Conservation (phyloP, 768 basidiomycete genomes). For the Chalciporus piperatus region DNA sequence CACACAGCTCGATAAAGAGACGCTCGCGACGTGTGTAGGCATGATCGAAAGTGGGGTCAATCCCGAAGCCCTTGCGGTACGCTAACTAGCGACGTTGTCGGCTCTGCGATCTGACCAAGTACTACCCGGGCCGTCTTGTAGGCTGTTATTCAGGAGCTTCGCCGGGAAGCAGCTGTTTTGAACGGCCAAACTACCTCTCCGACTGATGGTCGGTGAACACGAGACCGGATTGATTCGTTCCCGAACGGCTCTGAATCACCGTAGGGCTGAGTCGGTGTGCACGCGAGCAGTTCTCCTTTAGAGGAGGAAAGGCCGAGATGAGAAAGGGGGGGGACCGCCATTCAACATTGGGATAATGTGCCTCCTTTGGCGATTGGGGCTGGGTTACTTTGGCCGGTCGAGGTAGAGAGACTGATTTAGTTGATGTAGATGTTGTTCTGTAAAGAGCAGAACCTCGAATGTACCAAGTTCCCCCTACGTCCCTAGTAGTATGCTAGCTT, state of each 20-base stretch:
- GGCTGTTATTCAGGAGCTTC: conserved; percentile 84
- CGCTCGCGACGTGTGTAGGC: conserved; percentile 85
- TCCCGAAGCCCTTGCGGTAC: conserved; percentile 86
- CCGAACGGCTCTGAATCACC: not conserved
- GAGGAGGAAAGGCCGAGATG: not conserved
- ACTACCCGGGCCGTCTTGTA: conserved; percentile 26
- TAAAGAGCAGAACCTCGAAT: conserved; percentile 2
- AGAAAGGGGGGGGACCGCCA: no score
- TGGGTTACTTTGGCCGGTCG: conserved; percentile 6
- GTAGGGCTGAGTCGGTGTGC: not conserved
- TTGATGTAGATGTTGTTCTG: conserved; percentile 15
- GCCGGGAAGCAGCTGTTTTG: conserved; percentile 58
- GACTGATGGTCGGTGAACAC: conserved; percentile 26
- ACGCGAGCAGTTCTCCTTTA: no score
- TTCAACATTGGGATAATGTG: conserved; percentile 6
- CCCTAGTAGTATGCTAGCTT: not conserved
- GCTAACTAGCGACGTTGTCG: conserved; percentile 26
- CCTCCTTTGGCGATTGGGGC: conserved; percentile 5
- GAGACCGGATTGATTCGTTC: not conserved
- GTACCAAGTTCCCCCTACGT: no score
- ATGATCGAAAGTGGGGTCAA: conserved; percentile 94
- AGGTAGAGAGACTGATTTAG: conserved; percentile 19
- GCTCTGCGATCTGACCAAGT: conserved; percentile 1
- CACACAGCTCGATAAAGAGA: conserved; percentile 85
- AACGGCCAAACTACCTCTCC: conserved; percentile 22